Evolutionary conservation across 2,329 filamentous ascomycete genomes (phyloP).

Genomic region (Cyphellophora europaea): DNA sequence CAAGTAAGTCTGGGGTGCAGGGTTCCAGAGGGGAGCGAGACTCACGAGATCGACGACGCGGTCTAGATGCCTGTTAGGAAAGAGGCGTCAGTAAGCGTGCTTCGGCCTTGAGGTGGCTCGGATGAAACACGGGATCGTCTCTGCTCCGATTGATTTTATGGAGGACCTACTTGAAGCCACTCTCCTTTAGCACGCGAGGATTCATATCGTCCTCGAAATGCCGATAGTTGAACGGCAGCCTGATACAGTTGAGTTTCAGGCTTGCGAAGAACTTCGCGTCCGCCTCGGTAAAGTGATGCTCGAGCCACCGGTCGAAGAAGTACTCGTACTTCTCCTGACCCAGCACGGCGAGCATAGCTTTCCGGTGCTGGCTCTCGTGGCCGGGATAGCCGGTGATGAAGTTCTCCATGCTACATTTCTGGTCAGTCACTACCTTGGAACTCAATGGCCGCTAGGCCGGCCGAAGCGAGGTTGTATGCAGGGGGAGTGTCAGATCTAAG

Average conservation of each 20-base stretch:
- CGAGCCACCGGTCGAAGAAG: conserved; percentile 22
- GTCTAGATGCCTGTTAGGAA: too few species aligned
- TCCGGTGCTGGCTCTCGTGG: conserved; percentile 47
- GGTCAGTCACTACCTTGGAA: conserved; percentile 19
- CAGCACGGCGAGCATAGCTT: conserved; percentile 43
- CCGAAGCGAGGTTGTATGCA: too few species aligned
- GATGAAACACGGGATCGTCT: too few species aligned
- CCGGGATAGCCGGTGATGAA: conserved; percentile 56
- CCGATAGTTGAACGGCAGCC: conserved; percentile 53
- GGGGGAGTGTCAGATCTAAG: background rate
- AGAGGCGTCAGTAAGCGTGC: too few species aligned
- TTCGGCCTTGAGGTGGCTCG: too few species aligned
- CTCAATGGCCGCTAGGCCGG: too few species aligned
- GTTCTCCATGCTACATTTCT: conserved; percentile 45
- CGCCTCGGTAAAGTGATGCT: conserved; percentile 44
- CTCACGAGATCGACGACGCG: too few species aligned
- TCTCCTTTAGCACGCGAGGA: too few species aligned
- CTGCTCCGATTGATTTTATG: too few species aligned
- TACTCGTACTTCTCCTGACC: conserved; percentile 48
- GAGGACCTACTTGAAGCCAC: too few species aligned
- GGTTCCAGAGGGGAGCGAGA: too few species aligned
- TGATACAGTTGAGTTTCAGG: conserved; percentile 48
- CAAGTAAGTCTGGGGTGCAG: too few species aligned
- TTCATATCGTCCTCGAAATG: conserved; percentile 42
- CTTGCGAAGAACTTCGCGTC: conserved; percentile 51